Evolutionary conservation across 257 asterid genomes (phyloP).

Genomic region (Parsonsia alboflavescens): DNA sequence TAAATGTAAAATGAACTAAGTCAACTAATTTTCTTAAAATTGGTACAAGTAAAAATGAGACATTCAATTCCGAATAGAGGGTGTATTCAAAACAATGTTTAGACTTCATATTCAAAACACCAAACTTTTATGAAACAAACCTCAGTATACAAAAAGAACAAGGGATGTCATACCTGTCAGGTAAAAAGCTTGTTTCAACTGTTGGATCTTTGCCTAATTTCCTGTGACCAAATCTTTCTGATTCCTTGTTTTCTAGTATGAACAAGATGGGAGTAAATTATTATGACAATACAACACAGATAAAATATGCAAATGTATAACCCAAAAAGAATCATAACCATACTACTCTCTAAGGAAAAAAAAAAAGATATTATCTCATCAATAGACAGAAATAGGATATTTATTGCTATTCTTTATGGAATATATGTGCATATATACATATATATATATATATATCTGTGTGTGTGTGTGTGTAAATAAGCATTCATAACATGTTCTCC

Average conservation of each 20-base stretch:
- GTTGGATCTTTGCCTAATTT: constrained; percentile 93
- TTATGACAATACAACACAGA: not conserved
- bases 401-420: not conserved
- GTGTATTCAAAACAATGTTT: not conserved
- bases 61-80: no score
- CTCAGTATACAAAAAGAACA: constrained; percentile 12
- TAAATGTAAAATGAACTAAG: no score
- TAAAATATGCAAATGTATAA: not conserved
- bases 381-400: not conserved
- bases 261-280: constrained; percentile 13
- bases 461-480: not conserved
- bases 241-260: constrained; percentile 44
- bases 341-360: not conserved
- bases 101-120: not conserved
- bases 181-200: constrained; percentile 95
- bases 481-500: not conserved
- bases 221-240: constrained; percentile 33
- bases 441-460: no score
- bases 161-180: constrained; percentile 73
- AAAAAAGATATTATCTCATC: not conserved
- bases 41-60: no score
- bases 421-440: not conserved
- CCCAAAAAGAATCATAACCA: not conserved
- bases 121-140: not conserved
- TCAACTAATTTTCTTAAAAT: no score